Evolutionary conservation across 106 monocot genomes (phyloP).

Genomic region (Dendrobium catenatum): DNA sequence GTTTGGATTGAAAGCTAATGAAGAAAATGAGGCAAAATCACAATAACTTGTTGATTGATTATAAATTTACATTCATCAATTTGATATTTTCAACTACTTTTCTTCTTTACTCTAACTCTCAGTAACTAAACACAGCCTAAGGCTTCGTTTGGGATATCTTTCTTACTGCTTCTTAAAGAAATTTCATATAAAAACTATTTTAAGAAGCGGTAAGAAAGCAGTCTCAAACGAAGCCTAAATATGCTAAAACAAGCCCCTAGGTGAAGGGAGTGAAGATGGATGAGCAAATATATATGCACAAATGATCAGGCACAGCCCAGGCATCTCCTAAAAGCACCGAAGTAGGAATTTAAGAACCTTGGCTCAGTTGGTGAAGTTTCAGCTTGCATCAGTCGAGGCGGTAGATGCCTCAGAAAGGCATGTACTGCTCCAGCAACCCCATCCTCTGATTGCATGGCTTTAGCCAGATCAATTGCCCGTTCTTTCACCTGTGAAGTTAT

Average conservation of each 20-base stretch:
- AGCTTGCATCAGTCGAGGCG: slow-evolving; percentile 13
- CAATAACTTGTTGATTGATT: neutral
- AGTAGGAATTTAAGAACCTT: slow-evolving; percentile 8
- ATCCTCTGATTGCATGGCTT: slow-evolving; percentile 64
- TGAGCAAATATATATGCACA: neutral
- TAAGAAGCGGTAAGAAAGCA: too few species aligned
- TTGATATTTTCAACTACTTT: neutral
- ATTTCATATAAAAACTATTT: too few species aligned
- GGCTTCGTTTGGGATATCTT: too few species aligned
- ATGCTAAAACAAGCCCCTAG: neutral
- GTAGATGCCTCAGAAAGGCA: slow-evolving; percentile 76
- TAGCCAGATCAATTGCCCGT: slow-evolving; percentile 43
- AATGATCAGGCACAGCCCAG: slow-evolving; percentile 45
- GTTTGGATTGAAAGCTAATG: neutral
- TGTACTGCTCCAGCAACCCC: slow-evolving; percentile 64
- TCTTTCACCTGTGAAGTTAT: slow-evolving; percentile 53
- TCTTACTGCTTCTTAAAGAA: too few species aligned
- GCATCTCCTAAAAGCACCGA: slow-evolving; percentile 40
- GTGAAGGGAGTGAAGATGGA: neutral
- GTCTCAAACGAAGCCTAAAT: too few species aligned
- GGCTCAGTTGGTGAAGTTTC: slow-evolving; percentile 6
- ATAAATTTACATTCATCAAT: neutral
- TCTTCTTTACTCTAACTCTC: too few species aligned
- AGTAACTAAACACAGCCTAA: too few species aligned
- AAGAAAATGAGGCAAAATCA: neutral